Conservation (phyloP, 306 rosid species). For the Macrotyloma uniflorum region DNA sequence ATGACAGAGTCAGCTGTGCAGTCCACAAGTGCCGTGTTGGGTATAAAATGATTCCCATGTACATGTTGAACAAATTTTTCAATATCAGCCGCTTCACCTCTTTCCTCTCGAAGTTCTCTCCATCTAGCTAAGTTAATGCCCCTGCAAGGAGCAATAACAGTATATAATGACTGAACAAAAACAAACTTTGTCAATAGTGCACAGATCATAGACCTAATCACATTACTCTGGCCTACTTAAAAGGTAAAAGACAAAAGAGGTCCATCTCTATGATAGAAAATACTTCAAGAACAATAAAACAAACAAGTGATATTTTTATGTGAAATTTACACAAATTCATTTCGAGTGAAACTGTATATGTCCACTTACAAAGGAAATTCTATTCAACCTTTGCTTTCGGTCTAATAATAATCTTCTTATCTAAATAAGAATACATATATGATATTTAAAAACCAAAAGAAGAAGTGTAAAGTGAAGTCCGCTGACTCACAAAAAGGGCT, state of each 20-base stretch:
- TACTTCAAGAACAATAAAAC: background rate
- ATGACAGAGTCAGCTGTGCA: conserved; percentile 89
- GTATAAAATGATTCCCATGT: conserved; percentile 94
- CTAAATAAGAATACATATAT: conserved; percentile 3
- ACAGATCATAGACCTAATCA: conserved; percentile 10
- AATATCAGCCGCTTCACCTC: conserved; percentile 74
- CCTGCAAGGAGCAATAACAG: conserved; percentile 53
- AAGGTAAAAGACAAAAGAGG: background rate
- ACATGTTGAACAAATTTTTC: conserved; percentile 79
- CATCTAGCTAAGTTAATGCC: conserved; percentile 82
- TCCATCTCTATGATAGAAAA: background rate
- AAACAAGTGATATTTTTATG: background rate
- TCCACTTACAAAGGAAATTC: background rate
- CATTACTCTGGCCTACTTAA: background rate
- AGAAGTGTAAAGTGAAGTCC: conserved; percentile 13
- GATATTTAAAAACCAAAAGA: background rate
- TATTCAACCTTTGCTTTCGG: conserved; percentile 2
- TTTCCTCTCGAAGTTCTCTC: conserved; percentile 71
- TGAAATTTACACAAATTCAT: background rate
- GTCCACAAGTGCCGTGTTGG: conserved; percentile 89
- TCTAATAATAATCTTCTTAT: conserved; percentile 21
- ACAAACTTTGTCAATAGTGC: conserved; percentile 5
- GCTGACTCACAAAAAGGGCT: background rate
- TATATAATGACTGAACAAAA: conserved; percentile 18
- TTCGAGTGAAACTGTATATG: background rate